Evolutionary conservation across 2,329 filamentous ascomycete species (phyloP), one percentile per base, ranked within the genome.

Genomic region (Cercospora zeina): DNA sequence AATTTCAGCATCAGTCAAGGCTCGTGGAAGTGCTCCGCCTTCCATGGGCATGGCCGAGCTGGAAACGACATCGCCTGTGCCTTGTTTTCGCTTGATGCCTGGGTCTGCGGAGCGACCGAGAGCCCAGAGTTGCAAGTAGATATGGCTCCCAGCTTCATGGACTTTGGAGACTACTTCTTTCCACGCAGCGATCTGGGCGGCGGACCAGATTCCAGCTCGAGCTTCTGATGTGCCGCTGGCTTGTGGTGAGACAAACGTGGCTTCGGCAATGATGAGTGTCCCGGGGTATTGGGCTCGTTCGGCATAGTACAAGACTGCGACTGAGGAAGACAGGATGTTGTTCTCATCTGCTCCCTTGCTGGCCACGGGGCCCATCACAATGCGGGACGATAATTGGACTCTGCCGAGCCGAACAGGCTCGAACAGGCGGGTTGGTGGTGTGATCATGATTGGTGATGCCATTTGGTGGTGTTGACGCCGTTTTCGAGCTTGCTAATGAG

Each of bases 291-390:
- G 67, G 8, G 70, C 68, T 39, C 73, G 68, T 36, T 74, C 68
- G 11, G 63, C 65, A 70, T 75, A 75, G 66, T 75, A 74, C 4
- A 73, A 67, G 76, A 64, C 62, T 45, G 51, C 50, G 19, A 62
- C 57, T 24, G 67, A 10, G 3, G 30, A 58, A 19, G 55, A 49
- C 24, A 67, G 70, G 47, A 71, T 65, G 50, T 69, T 64, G 59
- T 82, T 74, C 59, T 84, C 77, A 53, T 73, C 71, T 34, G 55
- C 55, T 34, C 55, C 55, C 6, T 49, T 58, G 45, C 79, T 75
- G n/a, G 84, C 86, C 59, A 88, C 74, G 1, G 85, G 84, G 0
- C 84, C 81, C 77, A 87, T 80, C 42, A 78, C 80, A 37, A 87
- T 69, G 45, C 81, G 80, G 66, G 80, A 77, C 37, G 74, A 69